Percentiles rank a stretch among this genome's conserved stretches.
Evolutionary conservation across 345 rosid genomes (phyloP).

Genomic region (Linum usitatissimum): DNA sequence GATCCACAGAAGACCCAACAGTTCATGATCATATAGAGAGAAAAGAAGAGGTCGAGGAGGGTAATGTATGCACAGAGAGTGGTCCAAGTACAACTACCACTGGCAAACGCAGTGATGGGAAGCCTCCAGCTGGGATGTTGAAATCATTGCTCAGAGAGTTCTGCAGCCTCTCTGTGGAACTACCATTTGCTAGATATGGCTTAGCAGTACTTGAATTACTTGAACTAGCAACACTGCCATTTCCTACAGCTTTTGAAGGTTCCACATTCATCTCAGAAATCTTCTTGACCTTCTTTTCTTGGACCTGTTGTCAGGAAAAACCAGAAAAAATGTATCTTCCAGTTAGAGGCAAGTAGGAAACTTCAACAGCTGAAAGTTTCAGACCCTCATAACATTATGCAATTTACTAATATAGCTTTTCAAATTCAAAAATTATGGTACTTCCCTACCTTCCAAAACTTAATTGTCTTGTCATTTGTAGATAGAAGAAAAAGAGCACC

Average conservation of each 20-base stretch:
- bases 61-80: neutral
- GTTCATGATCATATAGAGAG: neutral
- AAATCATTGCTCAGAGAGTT: conserved; percentile 35
- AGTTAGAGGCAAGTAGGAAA: neutral
- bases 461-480: conserved; percentile 73
- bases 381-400: neutral
- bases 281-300: conserved; percentile 90
- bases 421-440: neutral
- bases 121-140: conserved; percentile 49
- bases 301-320: conserved; percentile 40
- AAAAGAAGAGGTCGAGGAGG: neutral
- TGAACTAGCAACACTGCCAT: conserved; percentile 31
- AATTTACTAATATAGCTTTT: neutral
- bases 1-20: neutral
- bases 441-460: conserved; percentile 78
- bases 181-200: conserved; percentile 45
- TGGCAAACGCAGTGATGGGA: conserved; percentile 66
- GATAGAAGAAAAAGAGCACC: conserved; percentile 80
- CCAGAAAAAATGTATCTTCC: neutral
- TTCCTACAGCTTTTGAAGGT: conserved; percentile 37
- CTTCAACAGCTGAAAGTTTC: neutral
- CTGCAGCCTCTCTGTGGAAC: conserved; percentile 26
- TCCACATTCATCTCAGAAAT: conserved; percentile 68
- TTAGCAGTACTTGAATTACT: conserved; percentile 29
- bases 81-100: conserved; percentile 63